phyloP scores from a whole-genome alignment of 495 filamentous ascomycete genomes.

The Clohesyomyces aquaticus region DNA sequence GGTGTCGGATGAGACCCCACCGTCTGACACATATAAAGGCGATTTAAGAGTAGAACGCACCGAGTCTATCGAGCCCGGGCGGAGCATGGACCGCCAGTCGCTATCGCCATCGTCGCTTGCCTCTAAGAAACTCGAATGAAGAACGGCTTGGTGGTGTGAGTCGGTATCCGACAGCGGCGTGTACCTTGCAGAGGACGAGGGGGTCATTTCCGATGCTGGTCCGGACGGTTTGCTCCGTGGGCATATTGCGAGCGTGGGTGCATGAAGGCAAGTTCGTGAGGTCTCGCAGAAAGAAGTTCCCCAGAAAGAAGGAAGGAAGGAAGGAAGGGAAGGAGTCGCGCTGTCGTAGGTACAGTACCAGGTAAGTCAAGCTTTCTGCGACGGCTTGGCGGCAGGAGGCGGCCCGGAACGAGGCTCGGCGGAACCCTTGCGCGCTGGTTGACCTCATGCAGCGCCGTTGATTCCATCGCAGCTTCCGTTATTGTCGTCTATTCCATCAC shows the following conservation, averaged over 20 bases:
- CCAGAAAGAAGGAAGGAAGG: too few species aligned
- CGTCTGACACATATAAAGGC: neutral
- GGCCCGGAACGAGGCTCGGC: neutral
- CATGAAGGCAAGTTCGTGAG: too few species aligned
- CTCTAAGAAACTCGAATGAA: neutral
- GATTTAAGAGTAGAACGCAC: neutral
- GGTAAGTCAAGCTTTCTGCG: neutral
- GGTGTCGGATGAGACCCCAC: neutral
- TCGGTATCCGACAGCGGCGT: neutral
- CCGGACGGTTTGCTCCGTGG: neutral
- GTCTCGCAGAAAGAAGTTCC: too few species aligned
- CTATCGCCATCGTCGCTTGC: conserved; percentile 3
- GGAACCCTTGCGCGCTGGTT: too few species aligned
- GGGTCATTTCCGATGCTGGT: neutral
- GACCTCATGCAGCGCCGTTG: too few species aligned
- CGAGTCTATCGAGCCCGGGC: conserved; percentile 2
- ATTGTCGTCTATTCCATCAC: too few species aligned
- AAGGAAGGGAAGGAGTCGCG: neutral
- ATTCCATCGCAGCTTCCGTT: too few species aligned
- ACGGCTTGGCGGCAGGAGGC: neutral
- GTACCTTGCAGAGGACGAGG: neutral
- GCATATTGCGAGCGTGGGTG: neutral
- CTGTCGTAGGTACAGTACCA: neutral
- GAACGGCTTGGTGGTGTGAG: neutral
- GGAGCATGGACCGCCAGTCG: neutral